Conservation (phyloP, 768 basidiomycete species). For the Gymnopilus dilepis region DNA sequence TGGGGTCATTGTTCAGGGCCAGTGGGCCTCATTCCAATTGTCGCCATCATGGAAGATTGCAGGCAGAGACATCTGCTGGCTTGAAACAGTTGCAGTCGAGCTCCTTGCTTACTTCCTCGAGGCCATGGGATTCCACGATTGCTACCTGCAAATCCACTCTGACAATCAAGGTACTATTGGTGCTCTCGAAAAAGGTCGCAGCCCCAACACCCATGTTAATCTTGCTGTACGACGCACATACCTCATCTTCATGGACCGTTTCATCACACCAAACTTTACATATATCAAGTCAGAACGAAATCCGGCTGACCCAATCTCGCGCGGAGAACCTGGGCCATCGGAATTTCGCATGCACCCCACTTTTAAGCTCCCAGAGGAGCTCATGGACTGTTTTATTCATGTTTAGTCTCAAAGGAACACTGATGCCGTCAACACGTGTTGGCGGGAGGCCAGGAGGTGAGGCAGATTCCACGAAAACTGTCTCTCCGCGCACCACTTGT, state of each 20-base stretch:
- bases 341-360: not conserved
- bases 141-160: slow-evolving; percentile 30
- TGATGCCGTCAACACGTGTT: not conserved
- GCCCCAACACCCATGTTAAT: slow-evolving; percentile 37
- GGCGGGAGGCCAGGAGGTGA: not conserved
- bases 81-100: slow-evolving; percentile 33
- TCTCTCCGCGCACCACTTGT: not conserved
- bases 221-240: slow-evolving; percentile 27
- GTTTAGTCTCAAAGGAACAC: not conserved
- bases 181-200: slow-evolving; percentile 35
- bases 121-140: slow-evolving; percentile 11
- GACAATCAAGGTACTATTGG: slow-evolving; percentile 43
- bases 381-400: slow-evolving; percentile 19
- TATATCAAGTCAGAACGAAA: slow-evolving; percentile 35
- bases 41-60: slow-evolving; percentile 15
- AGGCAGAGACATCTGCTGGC: slow-evolving; percentile 32
- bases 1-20: slow-evolving; percentile 32
- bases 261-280: slow-evolving; percentile 16
- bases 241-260: slow-evolving; percentile 8
- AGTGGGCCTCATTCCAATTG: slow-evolving; percentile 38
- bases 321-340: slow-evolving; percentile 22
- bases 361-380: slow-evolving; percentile 22
- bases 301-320: slow-evolving; percentile 34
- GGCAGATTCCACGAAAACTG: not conserved
- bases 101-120: slow-evolving; percentile 29